Evolutionary conservation across 257 asterid genomes (phyloP).

Genomic region (Solanum phureja): DNA sequence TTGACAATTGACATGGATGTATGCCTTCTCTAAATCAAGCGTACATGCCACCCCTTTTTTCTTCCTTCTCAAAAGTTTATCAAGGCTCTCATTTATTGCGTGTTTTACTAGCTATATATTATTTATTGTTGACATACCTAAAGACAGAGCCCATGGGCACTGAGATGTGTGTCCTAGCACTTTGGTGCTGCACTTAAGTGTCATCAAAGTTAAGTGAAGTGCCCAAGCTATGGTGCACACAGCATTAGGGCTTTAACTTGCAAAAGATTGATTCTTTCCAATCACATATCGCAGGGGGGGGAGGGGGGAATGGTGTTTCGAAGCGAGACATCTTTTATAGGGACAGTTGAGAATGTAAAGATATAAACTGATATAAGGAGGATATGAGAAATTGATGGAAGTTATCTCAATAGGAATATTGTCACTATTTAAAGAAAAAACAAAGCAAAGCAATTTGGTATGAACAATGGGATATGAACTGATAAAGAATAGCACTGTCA

Average conservation of each 20-base stretch:
- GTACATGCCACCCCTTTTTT: not conserved
- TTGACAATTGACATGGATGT: not conserved
- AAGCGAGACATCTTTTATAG: not conserved
- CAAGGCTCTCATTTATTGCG: not conserved
- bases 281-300: not conserved
- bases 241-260: not conserved
- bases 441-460: not conserved
- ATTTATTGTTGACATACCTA: not conserved
- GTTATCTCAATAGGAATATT: not conserved
- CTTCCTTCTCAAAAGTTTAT: not conserved
- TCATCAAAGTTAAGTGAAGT: not conserved
- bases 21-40: not conserved
- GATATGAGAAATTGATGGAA: not conserved
- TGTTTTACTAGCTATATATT: not conserved
- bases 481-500: not conserved
- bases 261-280: not conserved
- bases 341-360: not conserved
- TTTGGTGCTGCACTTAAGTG: not conserved
- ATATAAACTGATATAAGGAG: not conserved
- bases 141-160: not conserved
- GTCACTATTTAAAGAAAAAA: not conserved
- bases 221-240: not conserved
- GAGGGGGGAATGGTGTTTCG: not conserved
- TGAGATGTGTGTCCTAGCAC: not conserved
- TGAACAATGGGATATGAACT: not conserved